These are phyloP conservation scores for Cryptococcus amylolentus DNA, from an alignment of 1,284 basidiomycete species.

Conservation along the genomic window DNA sequence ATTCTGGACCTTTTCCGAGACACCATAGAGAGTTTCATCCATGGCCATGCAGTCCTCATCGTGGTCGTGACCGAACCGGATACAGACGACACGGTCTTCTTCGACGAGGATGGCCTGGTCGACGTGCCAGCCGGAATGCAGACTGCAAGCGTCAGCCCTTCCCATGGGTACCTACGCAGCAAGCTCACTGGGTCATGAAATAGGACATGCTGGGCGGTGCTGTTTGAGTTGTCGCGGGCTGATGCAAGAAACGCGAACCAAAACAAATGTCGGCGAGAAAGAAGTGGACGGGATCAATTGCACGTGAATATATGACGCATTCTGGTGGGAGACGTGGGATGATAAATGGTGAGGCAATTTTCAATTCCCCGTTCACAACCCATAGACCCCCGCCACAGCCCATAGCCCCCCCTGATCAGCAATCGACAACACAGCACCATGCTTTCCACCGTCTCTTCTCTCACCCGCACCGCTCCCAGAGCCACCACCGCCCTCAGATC, in stretches of 20 bases:
- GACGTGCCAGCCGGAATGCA: conserved; percentile 95
- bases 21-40: conserved; percentile 93
- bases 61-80: conserved; percentile 95
- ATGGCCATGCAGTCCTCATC: conserved; percentile 96
- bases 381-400: not conserved
- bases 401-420: not conserved
- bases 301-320: not conserved
- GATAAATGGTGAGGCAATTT: not conserved
- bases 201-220: conserved; percentile 45
- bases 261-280: not conserved
- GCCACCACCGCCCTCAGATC: conserved; percentile 10
- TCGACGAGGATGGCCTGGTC: conserved; percentile 95
- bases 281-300: not conserved
- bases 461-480: conserved; percentile 17
- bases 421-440: conserved; percentile 6
- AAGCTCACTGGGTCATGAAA: conserved; percentile 51
- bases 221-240: not conserved
- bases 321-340: not conserved
- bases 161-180: not conserved
- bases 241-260: no score
- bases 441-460: conserved; percentile 13
- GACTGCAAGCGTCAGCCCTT: conserved; percentile 32
- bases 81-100: conserved; percentile 90
- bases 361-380: no score
- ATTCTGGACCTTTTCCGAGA: conserved; percentile 95